phyloP scores from a whole-genome alignment of 2,329 filamentous ascomycete genomes.

The Lecanicillium sp. region DNA sequence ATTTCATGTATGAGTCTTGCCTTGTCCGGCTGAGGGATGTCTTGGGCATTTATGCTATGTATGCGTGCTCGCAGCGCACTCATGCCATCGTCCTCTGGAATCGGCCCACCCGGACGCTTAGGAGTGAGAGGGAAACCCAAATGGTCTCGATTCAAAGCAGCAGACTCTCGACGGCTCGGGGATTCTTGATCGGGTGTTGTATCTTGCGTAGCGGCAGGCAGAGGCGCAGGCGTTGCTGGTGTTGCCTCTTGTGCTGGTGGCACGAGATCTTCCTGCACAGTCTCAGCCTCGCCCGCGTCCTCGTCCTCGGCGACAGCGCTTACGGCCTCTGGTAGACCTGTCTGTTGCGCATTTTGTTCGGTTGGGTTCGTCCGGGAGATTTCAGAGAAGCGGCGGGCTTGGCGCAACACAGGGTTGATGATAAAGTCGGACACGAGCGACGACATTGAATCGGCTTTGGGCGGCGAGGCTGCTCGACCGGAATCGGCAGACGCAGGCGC shows the following conservation, averaged over 20 bases:
- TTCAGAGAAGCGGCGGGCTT: constrained; percentile 56
- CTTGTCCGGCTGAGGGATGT: constrained; percentile 55
- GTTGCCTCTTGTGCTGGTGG: too few species aligned
- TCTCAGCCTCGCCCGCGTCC: too few species aligned
- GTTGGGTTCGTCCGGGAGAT: constrained; percentile 32
- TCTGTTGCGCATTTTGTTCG: constrained; percentile 22
- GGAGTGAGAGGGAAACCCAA: constrained; percentile 24
- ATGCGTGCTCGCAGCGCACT: constrained; percentile 58
- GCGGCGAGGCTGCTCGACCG: not conserved
- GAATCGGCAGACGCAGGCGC: too few species aligned
- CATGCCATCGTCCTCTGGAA: constrained; percentile 79
- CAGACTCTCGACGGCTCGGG: not conserved
- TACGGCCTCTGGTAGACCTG: constrained; percentile 14
- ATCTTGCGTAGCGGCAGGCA: too few species aligned
- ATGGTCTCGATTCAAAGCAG: constrained; percentile 18
- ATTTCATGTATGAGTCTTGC: constrained; percentile 64
- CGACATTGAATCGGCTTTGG: constrained; percentile 38
- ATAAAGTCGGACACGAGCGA: constrained; percentile 58
- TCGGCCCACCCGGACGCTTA: constrained; percentile 20
- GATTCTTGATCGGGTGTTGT: not conserved
- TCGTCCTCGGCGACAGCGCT: constrained; percentile 17
- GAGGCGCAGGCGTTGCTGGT: too few species aligned
- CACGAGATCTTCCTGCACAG: not conserved
- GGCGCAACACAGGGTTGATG: constrained; percentile 58
- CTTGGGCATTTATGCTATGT: constrained; percentile 56